Evolutionary conservation across 257 asterid genomes (phyloP), one percentile per base, ranked within the genome.

Genomic region (Thymus quinquecostatus): DNA sequence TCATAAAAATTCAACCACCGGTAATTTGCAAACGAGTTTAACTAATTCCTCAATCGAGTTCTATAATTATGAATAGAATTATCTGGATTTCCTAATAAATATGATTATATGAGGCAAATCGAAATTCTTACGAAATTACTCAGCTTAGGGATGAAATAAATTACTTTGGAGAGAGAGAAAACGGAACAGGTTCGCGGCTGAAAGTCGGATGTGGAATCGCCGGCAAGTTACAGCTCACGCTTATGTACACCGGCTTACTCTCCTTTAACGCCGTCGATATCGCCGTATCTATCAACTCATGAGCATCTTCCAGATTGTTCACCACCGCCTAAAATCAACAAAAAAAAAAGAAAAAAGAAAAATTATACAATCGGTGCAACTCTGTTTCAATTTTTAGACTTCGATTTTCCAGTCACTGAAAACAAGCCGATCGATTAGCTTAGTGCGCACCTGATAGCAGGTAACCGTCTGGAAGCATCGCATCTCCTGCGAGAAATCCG

Each of bases 301-400:
- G 96, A n/a, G 96, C 96, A 78, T 89, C 96, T 57, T 89, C 97
- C 79, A 91, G 72, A 78, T 91, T 84, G 73, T 84, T 91, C 87
- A 89, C 89, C 79, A 87, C 92, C 48, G 91, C 96, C 92, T 91
- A 71, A 66, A 77, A 74, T 10, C 54, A 69, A 57, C 69, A 60
- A 43, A 56, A 50, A 47, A n/a, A 54, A 43, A 56, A 50, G 41
- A n/a, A 54, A 29, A 6, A 2, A 66, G 29, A 61, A 11, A 48
- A 1, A 40, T 60, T 59, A 56, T 14, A 30, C 14, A 9, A 10
- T 11, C 12, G 21, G 4, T 40, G 12, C 66, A 60, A n/a, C 66
- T 61, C 67, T 61, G 49, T 8, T 61, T 14, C 44, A 60, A 38
- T 38, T 38, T 38, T 7, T 38, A 38, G 36, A 60, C 12, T 28